Conservation (phyloP, 176 grass and related monocot species). For the Microstegium vimineum region DNA sequence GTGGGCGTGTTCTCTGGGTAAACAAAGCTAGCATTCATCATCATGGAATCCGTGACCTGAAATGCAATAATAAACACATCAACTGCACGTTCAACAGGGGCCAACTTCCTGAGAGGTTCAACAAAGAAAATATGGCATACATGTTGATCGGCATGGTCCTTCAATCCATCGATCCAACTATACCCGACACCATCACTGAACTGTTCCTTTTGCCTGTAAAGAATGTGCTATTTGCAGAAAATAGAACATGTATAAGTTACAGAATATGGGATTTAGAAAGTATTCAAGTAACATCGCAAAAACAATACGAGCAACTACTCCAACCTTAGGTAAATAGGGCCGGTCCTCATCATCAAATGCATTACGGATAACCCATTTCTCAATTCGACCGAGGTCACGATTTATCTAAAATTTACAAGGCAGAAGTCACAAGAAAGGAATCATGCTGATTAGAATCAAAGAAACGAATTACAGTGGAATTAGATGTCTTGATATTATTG, state of each 20-base stretch:
- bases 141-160: slow-evolving; percentile 85
- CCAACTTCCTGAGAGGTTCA: neutral
- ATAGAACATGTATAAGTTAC: slow-evolving; percentile 4
- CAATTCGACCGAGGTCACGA: slow-evolving; percentile 71
- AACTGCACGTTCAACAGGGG: slow-evolving; percentile 6
- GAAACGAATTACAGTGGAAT: neutral
- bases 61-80: slow-evolving; percentile 20
- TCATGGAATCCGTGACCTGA: slow-evolving; percentile 89
- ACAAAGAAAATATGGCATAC: slow-evolving; percentile 36
- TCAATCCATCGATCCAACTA: slow-evolving; percentile 98
- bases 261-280: neutral
- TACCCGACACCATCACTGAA: slow-evolving; percentile 99
- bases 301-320: neutral
- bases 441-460: neutral
- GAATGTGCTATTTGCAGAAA: slow-evolving; percentile 73
- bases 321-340: slow-evolving; percentile 96
- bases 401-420: slow-evolving; percentile 63
- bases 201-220: slow-evolving; percentile 99
- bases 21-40: slow-evolving; percentile 87
- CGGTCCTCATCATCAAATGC: slow-evolving; percentile 89
- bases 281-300: neutral
- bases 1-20: slow-evolving; percentile 92
- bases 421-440: neutral
- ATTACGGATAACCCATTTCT: slow-evolving; percentile 94
- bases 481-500: neutral